Base-by-base conservation (phyloP, 2,329 filamentous ascomycete species). In the Lomentospora prolificans region DNA sequence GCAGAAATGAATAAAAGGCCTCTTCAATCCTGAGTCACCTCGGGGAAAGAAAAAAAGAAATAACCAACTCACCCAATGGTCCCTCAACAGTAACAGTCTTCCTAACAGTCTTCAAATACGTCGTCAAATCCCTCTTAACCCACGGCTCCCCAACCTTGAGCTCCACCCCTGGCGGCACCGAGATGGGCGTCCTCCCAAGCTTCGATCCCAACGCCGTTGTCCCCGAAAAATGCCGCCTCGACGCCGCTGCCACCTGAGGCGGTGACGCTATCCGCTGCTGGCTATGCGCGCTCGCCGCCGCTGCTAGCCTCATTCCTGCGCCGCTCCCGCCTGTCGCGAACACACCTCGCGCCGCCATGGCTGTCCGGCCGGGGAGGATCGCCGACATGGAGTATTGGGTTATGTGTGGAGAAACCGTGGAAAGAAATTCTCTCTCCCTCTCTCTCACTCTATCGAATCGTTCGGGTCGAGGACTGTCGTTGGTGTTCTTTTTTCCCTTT, bases 121-220 rank as follows among this genome's bases (percentile, higher is more conserved):
- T 80, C 41, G 81, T 84, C 55, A 75, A 72, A 59, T 80, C 77
- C 61, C 71, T 75, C 65, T 75, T 73, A 28, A 76, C 64, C 55
- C 69, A 72, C 3, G 84, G 80, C 58, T 90, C 80, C 58, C 87
- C 79, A 57, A 91, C 73, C 9, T 81, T 74, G 44, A 99, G 77
- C 53, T 86, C 86, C 57, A 99, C 94, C 60, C 89, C 88, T 0
- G 88, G 85, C 1, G 92, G 92, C 30, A 96, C 78, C 55, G 89
- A 85, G 55, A 96, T 80, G 24, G 88, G 81, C 58, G 87, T 87
- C 63, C 84, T 80, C 63, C 94, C 94, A 60, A 99, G 86, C 77
- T 96, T 94, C 48, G 92, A 96, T 57, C 77, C 72, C 62, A 78
- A 77, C 66, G 72, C 71, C 55, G 82, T 67, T 46, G 89, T 86